Evolutionary conservation across 2,329 filamentous ascomycete genomes (phyloP).

Genomic region (Mycosphaerella sp.): DNA sequence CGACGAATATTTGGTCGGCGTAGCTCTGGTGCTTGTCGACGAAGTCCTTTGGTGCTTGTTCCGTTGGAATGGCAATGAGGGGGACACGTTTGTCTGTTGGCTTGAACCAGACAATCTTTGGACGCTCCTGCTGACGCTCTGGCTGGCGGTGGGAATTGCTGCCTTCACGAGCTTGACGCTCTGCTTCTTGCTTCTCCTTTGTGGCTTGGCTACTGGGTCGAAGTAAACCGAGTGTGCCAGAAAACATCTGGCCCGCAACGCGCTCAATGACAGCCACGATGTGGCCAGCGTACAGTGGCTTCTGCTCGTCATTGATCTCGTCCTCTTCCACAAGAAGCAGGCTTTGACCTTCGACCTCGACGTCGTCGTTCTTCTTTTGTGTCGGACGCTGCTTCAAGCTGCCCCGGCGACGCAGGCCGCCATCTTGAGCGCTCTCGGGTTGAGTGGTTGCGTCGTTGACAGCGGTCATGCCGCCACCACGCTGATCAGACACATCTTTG

Average conservation of each 20-base stretch:
- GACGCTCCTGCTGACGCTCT: constrained; percentile 85
- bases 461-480: constrained; percentile 65
- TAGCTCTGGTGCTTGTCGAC: constrained; percentile 98
- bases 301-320: constrained; percentile 97
- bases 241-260: constrained; percentile 98
- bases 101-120: constrained; percentile 99
- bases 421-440: constrained; percentile 60
- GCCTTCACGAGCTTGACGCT: constrained; percentile 79
- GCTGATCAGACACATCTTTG: constrained; percentile 94
- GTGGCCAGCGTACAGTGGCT: constrained; percentile 93
- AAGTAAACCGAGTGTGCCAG: constrained; percentile 81
- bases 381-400: constrained; percentile 94
- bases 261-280: constrained; percentile 97
- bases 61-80: constrained; percentile 94
- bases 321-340: constrained; percentile 95
- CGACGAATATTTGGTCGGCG: constrained; percentile 95
- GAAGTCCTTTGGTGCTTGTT: constrained; percentile 95
- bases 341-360: constrained; percentile 97
- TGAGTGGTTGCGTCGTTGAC: constrained; percentile 56
- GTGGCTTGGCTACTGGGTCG: constrained; percentile 97
- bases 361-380: constrained; percentile 99
- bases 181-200: constrained; percentile 98
- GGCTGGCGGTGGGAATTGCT: constrained; percentile 65
- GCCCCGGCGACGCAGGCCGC: constrained; percentile 83
- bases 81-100: constrained; percentile 98